phyloP scores from a whole-genome alignment of 75 land plant species.

The Azolla pinnata region DNA sequence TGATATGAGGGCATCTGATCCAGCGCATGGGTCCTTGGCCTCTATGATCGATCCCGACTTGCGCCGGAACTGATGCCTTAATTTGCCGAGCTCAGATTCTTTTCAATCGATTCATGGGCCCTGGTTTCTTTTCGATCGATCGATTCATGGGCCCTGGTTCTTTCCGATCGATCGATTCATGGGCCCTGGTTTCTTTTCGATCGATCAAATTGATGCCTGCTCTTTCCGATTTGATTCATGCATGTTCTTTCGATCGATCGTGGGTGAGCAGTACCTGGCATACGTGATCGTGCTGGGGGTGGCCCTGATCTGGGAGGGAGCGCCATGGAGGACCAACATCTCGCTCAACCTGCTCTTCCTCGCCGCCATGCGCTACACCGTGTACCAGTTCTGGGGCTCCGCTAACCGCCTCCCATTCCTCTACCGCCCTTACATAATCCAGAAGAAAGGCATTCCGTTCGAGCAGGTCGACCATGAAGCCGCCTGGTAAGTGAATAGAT shows the following conservation, averaged over 20 bases:
- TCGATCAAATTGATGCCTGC: neutral
- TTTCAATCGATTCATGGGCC: no score
- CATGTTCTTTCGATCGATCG: no score
- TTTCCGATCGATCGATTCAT: neutral
- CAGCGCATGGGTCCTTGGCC: no score
- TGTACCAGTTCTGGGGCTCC: slow-evolving; percentile 24
- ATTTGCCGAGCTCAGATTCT: no score
- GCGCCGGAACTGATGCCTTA: no score
- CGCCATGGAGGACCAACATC: neutral
- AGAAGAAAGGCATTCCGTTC: slow-evolving; percentile 19
- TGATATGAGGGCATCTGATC: no score
- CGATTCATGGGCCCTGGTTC: neutral
- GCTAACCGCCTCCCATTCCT: slow-evolving; percentile 13
- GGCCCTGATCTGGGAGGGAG: neutral
- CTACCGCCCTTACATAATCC: slow-evolving; percentile 18
- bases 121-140: neutral
- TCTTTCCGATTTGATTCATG: neutral
- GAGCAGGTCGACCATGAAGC: slow-evolving; percentile 30
- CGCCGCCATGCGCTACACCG: slow-evolving; percentile 19
- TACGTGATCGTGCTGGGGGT: neutral
- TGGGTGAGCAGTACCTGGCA: neutral
- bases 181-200: neutral
- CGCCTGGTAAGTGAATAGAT: slow-evolving; percentile 17
- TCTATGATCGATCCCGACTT: no score
- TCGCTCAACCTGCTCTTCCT: slow-evolving; percentile 19